These are phyloP conservation scores for Endotrypanum monterogeii DNA, from an alignment of 208 protist species.

Conservation along the genomic window DNA sequence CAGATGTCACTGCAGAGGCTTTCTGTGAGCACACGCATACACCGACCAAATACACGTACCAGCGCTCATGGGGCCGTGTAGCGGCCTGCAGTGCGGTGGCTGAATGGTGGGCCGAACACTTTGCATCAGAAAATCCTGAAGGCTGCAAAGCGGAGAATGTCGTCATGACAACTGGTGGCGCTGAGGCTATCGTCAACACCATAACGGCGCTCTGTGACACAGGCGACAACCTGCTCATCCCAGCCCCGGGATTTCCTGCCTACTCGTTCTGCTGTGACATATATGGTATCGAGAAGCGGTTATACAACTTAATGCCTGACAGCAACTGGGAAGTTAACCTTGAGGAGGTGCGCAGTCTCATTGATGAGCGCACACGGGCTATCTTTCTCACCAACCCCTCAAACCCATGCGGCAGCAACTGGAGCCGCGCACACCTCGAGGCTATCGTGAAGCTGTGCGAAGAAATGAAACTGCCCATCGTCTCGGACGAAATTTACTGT, in stretches of 20 bases:
- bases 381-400: conserved; percentile 96
- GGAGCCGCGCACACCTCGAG: conserved; percentile 69
- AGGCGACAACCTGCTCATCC: conserved; percentile 92
- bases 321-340: conserved; percentile 92
- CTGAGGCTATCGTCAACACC: conserved; percentile 89
- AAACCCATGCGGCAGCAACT: conserved; percentile 96
- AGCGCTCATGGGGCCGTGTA: conserved; percentile 51
- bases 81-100: conserved; percentile 57
- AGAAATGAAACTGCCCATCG: conserved; percentile 87
- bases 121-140: conserved; percentile 33
- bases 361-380: conserved; percentile 80
- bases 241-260: conserved; percentile 90
- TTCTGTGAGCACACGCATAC: conserved; percentile 53
- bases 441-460: conserved; percentile 85
- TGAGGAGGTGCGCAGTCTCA: conserved; percentile 59
- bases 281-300: conserved; percentile 74
- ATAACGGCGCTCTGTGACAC: conserved; percentile 75
- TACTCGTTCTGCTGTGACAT: conserved; percentile 89
- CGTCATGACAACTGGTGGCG: conserved; percentile 81
- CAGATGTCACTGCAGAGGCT: conserved; percentile 41
- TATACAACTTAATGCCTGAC: conserved; percentile 82
- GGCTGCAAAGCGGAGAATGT: conserved; percentile 63
- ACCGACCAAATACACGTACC: conserved; percentile 72
- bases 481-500: conserved; percentile 96
- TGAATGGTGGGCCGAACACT: conserved; percentile 40